These are phyloP conservation scores for Fagopyrum tataricum DNA, from an alignment of 148 eudicot genomes.

Conservation along the genomic window DNA sequence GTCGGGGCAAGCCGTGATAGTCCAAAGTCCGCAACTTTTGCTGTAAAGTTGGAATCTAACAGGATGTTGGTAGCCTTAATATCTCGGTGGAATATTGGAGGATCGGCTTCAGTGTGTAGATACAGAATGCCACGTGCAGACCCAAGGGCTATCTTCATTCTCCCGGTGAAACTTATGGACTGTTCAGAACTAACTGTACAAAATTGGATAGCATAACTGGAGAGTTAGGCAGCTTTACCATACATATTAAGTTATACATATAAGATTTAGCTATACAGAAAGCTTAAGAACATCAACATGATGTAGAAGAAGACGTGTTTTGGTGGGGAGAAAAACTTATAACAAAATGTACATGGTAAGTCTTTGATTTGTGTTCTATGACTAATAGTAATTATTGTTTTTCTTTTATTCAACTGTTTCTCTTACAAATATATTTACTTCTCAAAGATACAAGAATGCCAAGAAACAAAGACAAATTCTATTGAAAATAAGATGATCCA, in stretches of 20 bases:
- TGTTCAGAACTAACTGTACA: constrained; percentile 26
- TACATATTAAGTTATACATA: not conserved
- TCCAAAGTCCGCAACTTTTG: constrained; percentile 95
- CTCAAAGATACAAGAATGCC: not conserved
- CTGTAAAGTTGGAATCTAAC: constrained; percentile 53
- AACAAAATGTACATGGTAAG: not conserved
- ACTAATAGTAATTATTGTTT: not conserved
- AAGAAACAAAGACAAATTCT: not conserved
- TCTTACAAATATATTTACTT: not conserved
- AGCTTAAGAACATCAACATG: not conserved
- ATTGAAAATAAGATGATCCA: constrained; percentile 1
- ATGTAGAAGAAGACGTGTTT: not conserved
- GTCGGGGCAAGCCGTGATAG: constrained; percentile 84
- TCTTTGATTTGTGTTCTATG: not conserved
- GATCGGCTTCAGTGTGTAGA: constrained; percentile 89
- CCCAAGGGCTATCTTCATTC: constrained; percentile 59
- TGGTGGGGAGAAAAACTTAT: too few relatives aligned
- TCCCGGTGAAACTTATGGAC: constrained; percentile 34
- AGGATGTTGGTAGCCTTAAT: constrained; percentile 83
- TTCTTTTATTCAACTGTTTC: not conserved
- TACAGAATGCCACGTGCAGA: constrained; percentile 86
- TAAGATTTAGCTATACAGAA: not conserved
- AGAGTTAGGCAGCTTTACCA: not conserved
- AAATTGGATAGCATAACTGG: not conserved
- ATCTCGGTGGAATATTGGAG: constrained; percentile 91